Evolutionary conservation across 2,329 filamentous ascomycete species (phyloP), one percentile per base, ranked within the genome.

Genomic region (Pseudofabraea citricarpa): DNA sequence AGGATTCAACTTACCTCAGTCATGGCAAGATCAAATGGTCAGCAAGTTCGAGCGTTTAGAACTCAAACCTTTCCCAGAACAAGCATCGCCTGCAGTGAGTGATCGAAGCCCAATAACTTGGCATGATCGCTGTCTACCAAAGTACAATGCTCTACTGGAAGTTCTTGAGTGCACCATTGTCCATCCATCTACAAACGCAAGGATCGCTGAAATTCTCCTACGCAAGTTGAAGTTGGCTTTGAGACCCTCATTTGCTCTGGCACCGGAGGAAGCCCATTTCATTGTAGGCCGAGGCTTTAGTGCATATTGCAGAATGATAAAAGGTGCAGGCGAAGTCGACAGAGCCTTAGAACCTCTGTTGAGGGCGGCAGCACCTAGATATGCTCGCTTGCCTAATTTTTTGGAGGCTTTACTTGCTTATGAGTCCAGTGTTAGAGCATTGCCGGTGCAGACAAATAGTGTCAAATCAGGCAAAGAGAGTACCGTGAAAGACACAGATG

Each of bases 221-320:
- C 71, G 75, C 43, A 86, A 86, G 56, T 63, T 88, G 29, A 79
- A 81, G 53, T 71, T 83, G 19, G 80, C 83, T 0, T 65, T 88
- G 35, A 70, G 77, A 16, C 79, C 81, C 6, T 79, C 78, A 2
- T 75, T 75, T 5, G 72, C 74, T 9, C 64, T 80, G 40, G 71
- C 74, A 2, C 79, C 77, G 3, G 75, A 83, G 49, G 76, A 83
- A 57, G 77, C 80, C n/a, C 73, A 79, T 26, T 89, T 93, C 52
- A 85, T 87, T 39, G 73, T 84, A 45, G 86, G 85, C 8, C 81
- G 82, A 52, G 87, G 86, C 0, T 88, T 93, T 56, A 79, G 78
- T 45, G 78, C 83, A 4, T 87, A 90, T 54, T 71, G 88, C 20
- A 72, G 77, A 38, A 80, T 87, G 72, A 79, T 74, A 41, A 74